Base-by-base conservation (phyloP, 2,329 filamentous ascomycete genomes). In the Trichoderma asperellum region DNA sequence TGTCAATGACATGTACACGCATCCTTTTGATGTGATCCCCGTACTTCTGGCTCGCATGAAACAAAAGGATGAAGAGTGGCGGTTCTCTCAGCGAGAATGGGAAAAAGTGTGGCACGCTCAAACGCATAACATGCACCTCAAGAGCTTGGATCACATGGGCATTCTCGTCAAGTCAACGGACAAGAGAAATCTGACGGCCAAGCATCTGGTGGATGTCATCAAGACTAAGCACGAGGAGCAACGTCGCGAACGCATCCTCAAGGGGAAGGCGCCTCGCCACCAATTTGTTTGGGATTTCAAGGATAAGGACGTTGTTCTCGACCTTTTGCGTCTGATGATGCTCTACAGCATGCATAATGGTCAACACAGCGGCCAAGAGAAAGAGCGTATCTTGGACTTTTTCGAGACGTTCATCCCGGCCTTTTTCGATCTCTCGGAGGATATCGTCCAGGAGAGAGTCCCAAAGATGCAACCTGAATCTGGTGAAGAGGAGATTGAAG, bases 71-170 rank as follows among this genome's bases (percentile, higher is more conserved):
- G 96, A 99, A 79, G 94, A 98, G 76, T 99, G 96, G 96, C 93
- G 97, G 73, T 94, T 96, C 74, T 95, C 93, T 6, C 94, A 92
- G 84, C 93, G 96, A 37, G 96, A 99, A 78, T 99, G 96, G 96
- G 94, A 98, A 80, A 97, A 97, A 81, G 94, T 99, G 8, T 99
- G 96, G 96, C 93, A 96, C 72, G 91, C 93, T 61, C 96, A 98
- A 82, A 98, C 95, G 29, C 92, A 97, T 77, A 91, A 92, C 76
- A 95, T 97, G 83, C 97, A 97, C 81, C 92, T 96, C 82, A 96
- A 94, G 83, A 97, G 94, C 79, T 88, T 99, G 64, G 96, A 99
- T 76, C 96, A 99, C 77, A 97, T 98, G 87, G 94, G 94, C 24
- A 94, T 97, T 70, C 90, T 93, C 65, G 92, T 93, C 75, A 97